phyloP scores from a whole-genome alignment of 495 filamentous ascomycete species.

The Monascus purpureus region DNA sequence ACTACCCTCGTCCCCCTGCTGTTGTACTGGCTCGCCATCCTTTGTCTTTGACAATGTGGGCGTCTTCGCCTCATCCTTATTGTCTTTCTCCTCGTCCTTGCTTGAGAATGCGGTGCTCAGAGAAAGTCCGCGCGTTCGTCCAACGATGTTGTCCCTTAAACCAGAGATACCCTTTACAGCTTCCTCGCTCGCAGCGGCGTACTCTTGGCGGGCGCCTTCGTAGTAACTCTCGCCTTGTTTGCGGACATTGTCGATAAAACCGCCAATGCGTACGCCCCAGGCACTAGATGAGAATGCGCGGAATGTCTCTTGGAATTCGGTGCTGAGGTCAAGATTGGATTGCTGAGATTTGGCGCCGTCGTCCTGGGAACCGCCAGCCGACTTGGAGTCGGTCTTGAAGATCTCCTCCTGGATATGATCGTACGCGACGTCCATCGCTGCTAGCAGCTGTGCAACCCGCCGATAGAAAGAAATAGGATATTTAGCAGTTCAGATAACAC shows the following conservation, averaged over 20 bases:
- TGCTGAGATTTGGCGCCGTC: constrained; percentile 17
- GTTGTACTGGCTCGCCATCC: constrained; percentile 1
- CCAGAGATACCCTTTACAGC: constrained; percentile 72
- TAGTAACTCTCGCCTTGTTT: constrained; percentile 85
- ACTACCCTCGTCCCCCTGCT: constrained; percentile 21
- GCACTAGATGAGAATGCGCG: constrained; percentile 79
- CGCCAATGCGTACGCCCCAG: constrained; percentile 81
- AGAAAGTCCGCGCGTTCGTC: constrained; percentile 59
- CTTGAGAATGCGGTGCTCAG: constrained; percentile 34
- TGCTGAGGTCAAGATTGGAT: constrained; percentile 52
- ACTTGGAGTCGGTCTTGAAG: constrained; percentile 42
- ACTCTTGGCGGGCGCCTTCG: constrained; percentile 69
- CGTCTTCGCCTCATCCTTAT: constrained; percentile 21
- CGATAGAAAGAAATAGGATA: too few species aligned
- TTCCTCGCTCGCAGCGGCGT: constrained; percentile 60
- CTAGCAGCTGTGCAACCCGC: too few species aligned
- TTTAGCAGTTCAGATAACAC: too few species aligned
- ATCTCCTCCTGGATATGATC: constrained; percentile 88
- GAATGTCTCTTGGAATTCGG: constrained; percentile 89
- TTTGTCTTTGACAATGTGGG: constrained; percentile 14
- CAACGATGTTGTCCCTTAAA: constrained; percentile 52
- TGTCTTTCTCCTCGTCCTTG: constrained; percentile 10
- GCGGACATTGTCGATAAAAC: constrained; percentile 76
- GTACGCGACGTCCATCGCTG: constrained; percentile 88
- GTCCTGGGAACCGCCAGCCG: constrained; percentile 32